Evolutionary conservation across 78 protist genomes (phyloP), one percentile per base, ranked within the genome.

Genomic region (Trichosphaerium sp.): DNA sequence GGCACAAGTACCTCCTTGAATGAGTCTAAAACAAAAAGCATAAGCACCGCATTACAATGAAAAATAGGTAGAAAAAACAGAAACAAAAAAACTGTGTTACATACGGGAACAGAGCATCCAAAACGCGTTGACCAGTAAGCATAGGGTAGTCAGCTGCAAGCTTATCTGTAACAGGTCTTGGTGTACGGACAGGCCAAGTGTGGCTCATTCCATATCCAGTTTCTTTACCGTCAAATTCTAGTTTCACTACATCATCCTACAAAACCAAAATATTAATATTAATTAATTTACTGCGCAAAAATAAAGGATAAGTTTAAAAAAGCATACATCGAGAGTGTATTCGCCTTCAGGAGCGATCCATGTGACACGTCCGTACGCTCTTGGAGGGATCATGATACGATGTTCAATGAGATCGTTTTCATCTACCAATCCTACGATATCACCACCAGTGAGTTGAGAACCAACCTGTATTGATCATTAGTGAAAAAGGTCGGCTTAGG

Each of bases 1-100:
- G 65, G 98, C 97, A 54, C 99, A 93, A 18, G 99, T 98, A 25
- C 99, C 99, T 21, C 99, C 99, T 66, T 87, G 93, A 18, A 90
- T 91, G 68, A 82, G 79, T 48, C 74, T 69, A 49, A 12, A 26
- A 2, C 40, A 1, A 28, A 6, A 67, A 11, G 4, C 18, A 2
- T 4, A 28, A 26, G 44, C 21, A 26, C 8, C 60, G n/a, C 23
- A 65, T 5, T 25, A 55, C 60, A 12, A 52, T 8, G 2, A 54
- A 34, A 65, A 66, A 32, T 7, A 28, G 11, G 12, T 29, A 28
- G 25, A 48, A 21, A 10, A 65, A 18, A 35, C 69, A 55, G 23
- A 51, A 25, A 43, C 47, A 65, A 62, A 39, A 62, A 10, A 66
- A 21, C 12, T 34, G 21, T 65, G 65, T 77, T 31, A 74, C 91